Percentiles rank a stretch among this genome's conserved stretches.
Evolutionary conservation across 2,329 filamentous ascomycete species (phyloP).

Genomic region (Fusarium tanahbumbuense): DNA sequence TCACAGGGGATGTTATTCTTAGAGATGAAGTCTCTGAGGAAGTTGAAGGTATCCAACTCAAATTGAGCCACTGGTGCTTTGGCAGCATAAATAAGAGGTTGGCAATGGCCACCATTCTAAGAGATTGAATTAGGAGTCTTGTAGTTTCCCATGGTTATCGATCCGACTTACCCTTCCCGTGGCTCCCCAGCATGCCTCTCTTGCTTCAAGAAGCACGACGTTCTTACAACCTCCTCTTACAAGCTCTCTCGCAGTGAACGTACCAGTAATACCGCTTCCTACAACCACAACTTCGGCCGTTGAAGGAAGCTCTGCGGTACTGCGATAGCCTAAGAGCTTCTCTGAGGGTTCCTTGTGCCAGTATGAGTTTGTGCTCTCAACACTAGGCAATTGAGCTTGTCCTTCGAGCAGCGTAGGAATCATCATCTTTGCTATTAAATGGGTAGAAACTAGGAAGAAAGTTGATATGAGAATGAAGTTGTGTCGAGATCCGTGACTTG

Average conservation of each 20-base stretch:
- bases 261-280: conserved; percentile 81
- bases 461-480: neutral
- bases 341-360: conserved; percentile 78
- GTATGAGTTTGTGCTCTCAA: conserved; percentile 72
- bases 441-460: neutral
- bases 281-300: conserved; percentile 76
- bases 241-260: conserved; percentile 75
- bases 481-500: neutral
- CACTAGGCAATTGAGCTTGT: conserved; percentile 69
- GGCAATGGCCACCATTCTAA: conserved; percentile 79
- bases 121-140: conserved; percentile 3
- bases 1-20: conserved; percentile 73
- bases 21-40: conserved; percentile 68
- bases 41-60: conserved; percentile 75
- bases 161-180: conserved; percentile 74
- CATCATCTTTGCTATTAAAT: conserved; percentile 46
- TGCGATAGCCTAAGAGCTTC: conserved; percentile 73
- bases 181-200: conserved; percentile 85
- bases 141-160: neutral
- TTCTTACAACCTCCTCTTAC: conserved; percentile 59
- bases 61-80: conserved; percentile 73
- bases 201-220: conserved; percentile 80
- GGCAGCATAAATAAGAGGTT: conserved; percentile 74
- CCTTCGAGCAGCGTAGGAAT: conserved; percentile 46
- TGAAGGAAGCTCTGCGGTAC: conserved; percentile 71